These are phyloP conservation scores for Rhizopus sp. DNA, from an alignment of 371 early-diverging fungal species.

Conservation along the genomic window DNA sequence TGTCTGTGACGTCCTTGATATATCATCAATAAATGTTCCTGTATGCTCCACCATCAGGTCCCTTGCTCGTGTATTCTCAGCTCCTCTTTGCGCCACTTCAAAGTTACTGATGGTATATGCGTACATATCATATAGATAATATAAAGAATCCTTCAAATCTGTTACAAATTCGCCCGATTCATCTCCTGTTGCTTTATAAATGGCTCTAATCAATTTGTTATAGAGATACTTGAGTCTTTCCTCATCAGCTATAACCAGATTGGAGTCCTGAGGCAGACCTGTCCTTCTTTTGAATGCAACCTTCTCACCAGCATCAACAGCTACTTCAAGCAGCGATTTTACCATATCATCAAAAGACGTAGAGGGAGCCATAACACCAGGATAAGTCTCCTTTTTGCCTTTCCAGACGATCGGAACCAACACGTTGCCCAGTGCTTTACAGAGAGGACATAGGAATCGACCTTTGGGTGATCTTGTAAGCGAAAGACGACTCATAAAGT, in stretches of 20 bases:
- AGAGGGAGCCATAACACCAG: conserved; percentile 49
- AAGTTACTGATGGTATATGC: conserved; percentile 69
- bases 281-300: background rate
- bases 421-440: conserved; percentile 91
- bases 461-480: conserved; percentile 44
- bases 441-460: conserved; percentile 93
- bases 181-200: conserved; percentile 9
- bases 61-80: conserved; percentile 27
- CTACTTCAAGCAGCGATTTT: conserved; percentile 14
- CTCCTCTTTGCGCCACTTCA: conserved; percentile 70
- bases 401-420: conserved; percentile 74
- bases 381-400: conserved; percentile 60
- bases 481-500: background rate
- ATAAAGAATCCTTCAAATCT: conserved; percentile 20
- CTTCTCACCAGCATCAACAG: conserved; percentile 4
- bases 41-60: conserved; percentile 47
- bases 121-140: conserved; percentile 44
- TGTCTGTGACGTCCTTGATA: conserved; percentile 57
- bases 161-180: background rate
- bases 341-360: conserved; percentile 25
- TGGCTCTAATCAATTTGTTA: conserved; percentile 26
- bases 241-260: conserved; percentile 23
- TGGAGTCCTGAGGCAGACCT: conserved; percentile 16
- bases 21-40: conserved; percentile 62
- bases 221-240: conserved; percentile 30